A percentile compares a stretch with the other conserved stretches of the same genome.
phyloP scores from a whole-genome alignment of 139 green algal species.

The Diplosphaera chodatii region DNA sequence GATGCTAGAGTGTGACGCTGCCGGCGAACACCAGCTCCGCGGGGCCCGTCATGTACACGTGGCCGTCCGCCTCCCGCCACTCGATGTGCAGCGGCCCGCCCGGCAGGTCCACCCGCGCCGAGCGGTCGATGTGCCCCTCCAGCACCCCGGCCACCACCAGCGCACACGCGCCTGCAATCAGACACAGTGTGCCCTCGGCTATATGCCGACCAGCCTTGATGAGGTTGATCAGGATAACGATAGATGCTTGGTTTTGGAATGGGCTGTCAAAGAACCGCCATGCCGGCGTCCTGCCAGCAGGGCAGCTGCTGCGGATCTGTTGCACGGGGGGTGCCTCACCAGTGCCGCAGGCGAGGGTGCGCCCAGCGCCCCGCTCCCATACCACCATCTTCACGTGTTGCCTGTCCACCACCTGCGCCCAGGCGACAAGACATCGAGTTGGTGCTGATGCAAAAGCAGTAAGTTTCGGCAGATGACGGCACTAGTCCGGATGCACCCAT shows the following conservation, averaged over 20 bases:
- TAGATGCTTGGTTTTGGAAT: no score
- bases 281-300: no score
- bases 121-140: slow-evolving; percentile 77
- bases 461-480: background rate
- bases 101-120: slow-evolving; percentile 85
- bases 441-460: no score
- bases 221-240: no score
- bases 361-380: slow-evolving; percentile 95
- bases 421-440: background rate
- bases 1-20: slow-evolving; percentile 3
- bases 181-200: no score
- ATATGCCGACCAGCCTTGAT: no score
- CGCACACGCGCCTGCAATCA: slow-evolving; percentile 75
- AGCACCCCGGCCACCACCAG: slow-evolving; percentile 94
- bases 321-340: no score
- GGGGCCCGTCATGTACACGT: slow-evolving; percentile 96
- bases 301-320: no score
- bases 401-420: slow-evolving; percentile 49
- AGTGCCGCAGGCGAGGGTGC: slow-evolving; percentile 94
- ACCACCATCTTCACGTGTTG: slow-evolving; percentile 86
- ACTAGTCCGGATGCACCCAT: no score
- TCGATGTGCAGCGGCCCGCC: slow-evolving; percentile 94
- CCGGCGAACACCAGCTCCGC: slow-evolving; percentile 84
- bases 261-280: no score
- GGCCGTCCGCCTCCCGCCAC: slow-evolving; percentile 84